Evolutionary conservation across 1,284 basidiomycete genomes (phyloP).

Genomic region (Austroboletus rostrupii): DNA sequence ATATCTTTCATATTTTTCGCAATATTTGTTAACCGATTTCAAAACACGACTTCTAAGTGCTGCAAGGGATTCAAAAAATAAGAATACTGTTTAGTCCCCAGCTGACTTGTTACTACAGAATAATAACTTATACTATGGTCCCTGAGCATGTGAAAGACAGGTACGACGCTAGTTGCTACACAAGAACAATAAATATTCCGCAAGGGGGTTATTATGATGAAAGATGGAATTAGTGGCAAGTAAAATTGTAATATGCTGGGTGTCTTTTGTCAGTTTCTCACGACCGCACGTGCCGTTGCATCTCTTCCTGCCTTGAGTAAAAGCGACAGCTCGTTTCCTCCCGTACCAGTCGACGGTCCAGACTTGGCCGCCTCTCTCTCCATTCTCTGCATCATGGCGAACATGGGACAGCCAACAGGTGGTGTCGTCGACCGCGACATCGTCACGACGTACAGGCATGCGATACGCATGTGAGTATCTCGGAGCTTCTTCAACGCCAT

Average conservation of each 20-base stretch:
- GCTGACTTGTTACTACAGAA: neutral
- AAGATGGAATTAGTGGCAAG: too few relatives aligned
- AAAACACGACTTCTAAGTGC: too few relatives aligned
- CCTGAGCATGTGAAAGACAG: slow-evolving; percentile 11
- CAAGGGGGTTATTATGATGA: too few relatives aligned
- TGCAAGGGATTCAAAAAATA: too few relatives aligned
- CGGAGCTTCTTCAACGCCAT: slow-evolving; percentile 77
- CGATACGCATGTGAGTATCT: slow-evolving; percentile 86
- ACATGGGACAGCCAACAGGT: slow-evolving; percentile 47
- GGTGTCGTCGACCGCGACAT: slow-evolving; percentile 58
- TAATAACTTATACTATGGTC: neutral
- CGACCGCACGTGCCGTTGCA: slow-evolving; percentile 68
- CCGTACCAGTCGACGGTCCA: slow-evolving; percentile 73
- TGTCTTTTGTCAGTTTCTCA: slow-evolving; percentile 34
- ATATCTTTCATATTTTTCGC: too few relatives aligned
- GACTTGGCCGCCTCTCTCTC: slow-evolving; percentile 39
- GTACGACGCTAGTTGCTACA: slow-evolving; percentile 1
- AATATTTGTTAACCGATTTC: too few relatives aligned
- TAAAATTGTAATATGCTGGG: too few relatives aligned
- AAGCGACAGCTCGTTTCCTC: slow-evolving; percentile 78
- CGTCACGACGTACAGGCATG: slow-evolving; percentile 79
- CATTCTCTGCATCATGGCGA: slow-evolving; percentile 51
- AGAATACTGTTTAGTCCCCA: too few relatives aligned
- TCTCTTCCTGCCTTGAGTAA: slow-evolving; percentile 87
- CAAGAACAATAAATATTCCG: too few relatives aligned